A percentile compares a stretch with the other conserved stretches of the same genome.
These are phyloP conservation scores for Chaetomium tenue DNA, from an alignment of 495 filamentous ascomycete species.

Conservation along the genomic window DNA sequence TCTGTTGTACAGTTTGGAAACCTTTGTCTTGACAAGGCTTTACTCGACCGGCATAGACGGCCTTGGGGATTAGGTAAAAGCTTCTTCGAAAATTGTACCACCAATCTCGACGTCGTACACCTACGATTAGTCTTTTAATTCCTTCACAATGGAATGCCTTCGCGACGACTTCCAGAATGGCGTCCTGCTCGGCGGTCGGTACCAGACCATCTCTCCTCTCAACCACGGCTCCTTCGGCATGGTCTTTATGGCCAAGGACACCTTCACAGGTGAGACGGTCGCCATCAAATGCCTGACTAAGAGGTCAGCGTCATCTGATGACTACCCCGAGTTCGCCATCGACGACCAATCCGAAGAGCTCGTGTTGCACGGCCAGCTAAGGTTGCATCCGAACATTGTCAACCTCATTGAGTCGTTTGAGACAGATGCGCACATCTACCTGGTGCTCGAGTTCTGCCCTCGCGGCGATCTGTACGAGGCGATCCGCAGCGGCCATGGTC, in stretches of 20 bases:
- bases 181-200: slow-evolving; percentile 77
- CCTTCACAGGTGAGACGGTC: slow-evolving; percentile 68
- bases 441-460: slow-evolving; percentile 94
- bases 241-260: slow-evolving; percentile 90
- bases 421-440: slow-evolving; percentile 81
- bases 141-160: slow-evolving; percentile 70
- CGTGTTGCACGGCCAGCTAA: slow-evolving; percentile 72
- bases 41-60: slow-evolving; percentile 43
- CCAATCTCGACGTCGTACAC: slow-evolving; percentile 27
- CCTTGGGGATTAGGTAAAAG: slow-evolving; percentile 39
- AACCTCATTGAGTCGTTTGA: slow-evolving; percentile 90
- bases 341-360: slow-evolving; percentile 90
- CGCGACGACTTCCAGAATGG: slow-evolving; percentile 70
- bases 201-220: slow-evolving; percentile 85
- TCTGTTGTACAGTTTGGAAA: slow-evolving; percentile 47
- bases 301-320: slow-evolving; percentile 55
- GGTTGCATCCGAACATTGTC: slow-evolving; percentile 85
- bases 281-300: slow-evolving; percentile 95
- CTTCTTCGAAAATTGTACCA: slow-evolving; percentile 37
- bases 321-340: slow-evolving; percentile 56
- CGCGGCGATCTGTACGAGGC: slow-evolving; percentile 97
- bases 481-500: slow-evolving; percentile 82
- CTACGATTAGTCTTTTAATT: slow-evolving; percentile 35
- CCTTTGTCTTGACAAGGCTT: slow-evolving; percentile 37
- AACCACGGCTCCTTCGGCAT: slow-evolving; percentile 98